These are phyloP conservation scores for Paragyromitra xinjiangensis DNA, from an alignment of 495 filamentous ascomycete species.

Conservation along the genomic window DNA sequence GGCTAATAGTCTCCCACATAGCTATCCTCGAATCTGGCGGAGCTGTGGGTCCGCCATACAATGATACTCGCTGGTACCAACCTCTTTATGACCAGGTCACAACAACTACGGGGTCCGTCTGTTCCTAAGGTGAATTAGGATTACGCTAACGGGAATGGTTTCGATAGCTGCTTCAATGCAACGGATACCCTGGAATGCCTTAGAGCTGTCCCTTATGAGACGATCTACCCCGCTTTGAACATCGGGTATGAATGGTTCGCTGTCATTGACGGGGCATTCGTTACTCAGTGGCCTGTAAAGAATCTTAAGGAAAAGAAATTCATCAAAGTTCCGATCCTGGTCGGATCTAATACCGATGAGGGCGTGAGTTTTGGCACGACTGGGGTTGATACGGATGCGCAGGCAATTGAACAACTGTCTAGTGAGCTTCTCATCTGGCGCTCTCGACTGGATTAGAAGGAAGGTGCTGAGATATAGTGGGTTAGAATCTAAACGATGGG, in stretches of 20 bases:
- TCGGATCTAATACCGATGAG: slow-evolving; percentile 65
- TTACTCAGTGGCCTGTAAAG: slow-evolving; percentile 59
- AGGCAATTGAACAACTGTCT: slow-evolving; percentile 62
- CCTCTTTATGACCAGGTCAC: slow-evolving; percentile 61
- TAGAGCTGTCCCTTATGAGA: slow-evolving; percentile 61
- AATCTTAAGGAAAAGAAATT: slow-evolving; percentile 60
- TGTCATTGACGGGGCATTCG: slow-evolving; percentile 65
- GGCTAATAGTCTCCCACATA: slow-evolving; percentile 22
- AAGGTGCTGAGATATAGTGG: neutral
- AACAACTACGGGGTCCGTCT: slow-evolving; percentile 46
- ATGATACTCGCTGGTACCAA: slow-evolving; percentile 59
- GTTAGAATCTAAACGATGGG: slow-evolving; percentile 35
- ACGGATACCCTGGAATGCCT: slow-evolving; percentile 63
- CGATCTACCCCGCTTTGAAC: slow-evolving; percentile 61
- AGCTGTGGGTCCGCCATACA: slow-evolving; percentile 59
- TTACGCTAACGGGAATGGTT: slow-evolving; percentile 1
- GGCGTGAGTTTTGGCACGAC: slow-evolving; percentile 61
- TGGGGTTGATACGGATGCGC: slow-evolving; percentile 62
- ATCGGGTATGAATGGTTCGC: slow-evolving; percentile 59
- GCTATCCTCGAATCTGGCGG: slow-evolving; percentile 64
- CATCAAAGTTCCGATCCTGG: slow-evolving; percentile 63
- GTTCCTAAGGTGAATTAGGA: neutral
- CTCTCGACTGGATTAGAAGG: neutral
- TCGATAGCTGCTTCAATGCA: slow-evolving; percentile 54
- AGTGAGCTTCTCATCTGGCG: slow-evolving; percentile 45